Evolutionary conservation across 192 early-diverging fungal species (phyloP).

Genomic region (Chytriomyces confervae): DNA sequence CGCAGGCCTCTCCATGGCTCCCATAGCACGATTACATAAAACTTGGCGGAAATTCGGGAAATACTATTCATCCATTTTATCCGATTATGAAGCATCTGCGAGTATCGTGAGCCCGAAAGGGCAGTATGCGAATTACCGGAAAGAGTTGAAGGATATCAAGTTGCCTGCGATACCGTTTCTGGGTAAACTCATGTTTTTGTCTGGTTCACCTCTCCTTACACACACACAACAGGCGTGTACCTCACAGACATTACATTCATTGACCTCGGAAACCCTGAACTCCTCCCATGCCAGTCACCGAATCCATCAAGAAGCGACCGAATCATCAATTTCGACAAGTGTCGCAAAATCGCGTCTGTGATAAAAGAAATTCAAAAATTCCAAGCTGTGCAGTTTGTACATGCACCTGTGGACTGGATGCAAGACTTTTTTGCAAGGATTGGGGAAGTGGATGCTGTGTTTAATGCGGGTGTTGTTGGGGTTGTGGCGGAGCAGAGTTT

Average conservation of each 20-base stretch:
- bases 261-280: slow-evolving; percentile 56
- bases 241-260: slow-evolving; percentile 65
- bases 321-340: slow-evolving; percentile 68
- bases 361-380: slow-evolving; percentile 55
- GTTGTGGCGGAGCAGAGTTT: background rate
- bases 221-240: slow-evolving; percentile 50
- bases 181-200: slow-evolving; percentile 44
- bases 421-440: slow-evolving; percentile 40
- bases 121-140: slow-evolving; percentile 65
- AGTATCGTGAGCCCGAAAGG: slow-evolving; percentile 57
- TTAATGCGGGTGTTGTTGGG: background rate
- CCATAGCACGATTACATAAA: slow-evolving; percentile 60
- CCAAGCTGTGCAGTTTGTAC: slow-evolving; percentile 45
- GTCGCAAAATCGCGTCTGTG: slow-evolving; percentile 52
- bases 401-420: slow-evolving; percentile 39
- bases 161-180: slow-evolving; percentile 61
- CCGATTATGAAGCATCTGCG: slow-evolving; percentile 50
- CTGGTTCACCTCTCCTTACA: background rate
- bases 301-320: background rate
- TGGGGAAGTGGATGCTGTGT: slow-evolving; percentile 5
- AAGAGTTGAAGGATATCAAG: slow-evolving; percentile 55
- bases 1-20: slow-evolving; percentile 58
- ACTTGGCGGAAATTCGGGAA: slow-evolving; percentile 58
- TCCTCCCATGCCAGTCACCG: slow-evolving; percentile 46
- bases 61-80: slow-evolving; percentile 46